Evolutionary conservation across 2,329 filamentous ascomycete genomes (phyloP).

Genomic region (Microascus cirrosus): DNA sequence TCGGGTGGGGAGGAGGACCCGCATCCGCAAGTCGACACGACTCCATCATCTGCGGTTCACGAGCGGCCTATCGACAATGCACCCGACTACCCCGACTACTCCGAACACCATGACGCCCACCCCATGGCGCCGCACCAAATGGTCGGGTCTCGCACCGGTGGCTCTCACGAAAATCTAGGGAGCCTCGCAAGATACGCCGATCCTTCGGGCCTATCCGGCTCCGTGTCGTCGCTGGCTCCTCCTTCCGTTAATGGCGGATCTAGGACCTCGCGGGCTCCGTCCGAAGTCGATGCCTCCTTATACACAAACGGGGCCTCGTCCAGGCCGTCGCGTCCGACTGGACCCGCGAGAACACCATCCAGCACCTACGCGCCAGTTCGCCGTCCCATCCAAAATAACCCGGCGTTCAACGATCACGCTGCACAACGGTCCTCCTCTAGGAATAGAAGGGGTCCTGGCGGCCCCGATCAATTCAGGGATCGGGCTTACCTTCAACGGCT

Average conservation of each 20-base stretch:
- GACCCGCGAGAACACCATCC: slow-evolving; percentile 62
- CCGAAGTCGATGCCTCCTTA: neutral
- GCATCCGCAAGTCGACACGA: slow-evolving; percentile 28
- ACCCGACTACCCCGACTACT: slow-evolving; percentile 27
- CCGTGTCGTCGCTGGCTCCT: slow-evolving; percentile 21
- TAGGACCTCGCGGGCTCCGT: neutral
- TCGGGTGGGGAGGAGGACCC: slow-evolving; percentile 35
- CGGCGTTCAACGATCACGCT: slow-evolving; percentile 9
- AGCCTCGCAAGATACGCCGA: slow-evolving; percentile 4
- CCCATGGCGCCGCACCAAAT: neutral
- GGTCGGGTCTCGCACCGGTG: neutral
- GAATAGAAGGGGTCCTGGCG: slow-evolving; percentile 32
- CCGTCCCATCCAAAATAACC: neutral
- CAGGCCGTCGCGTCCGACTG: slow-evolving; percentile 41
- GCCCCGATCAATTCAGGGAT: slow-evolving; percentile 53
- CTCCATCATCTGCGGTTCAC: slow-evolving; percentile 16
- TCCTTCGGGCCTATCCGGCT: slow-evolving; percentile 12
- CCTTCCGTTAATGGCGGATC: neutral
- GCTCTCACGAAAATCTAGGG: slow-evolving; percentile 1
- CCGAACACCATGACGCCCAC: neutral
- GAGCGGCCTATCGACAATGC: slow-evolving; percentile 19
- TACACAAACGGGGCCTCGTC: slow-evolving; percentile 2
- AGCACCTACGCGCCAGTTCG: slow-evolving; percentile 59
- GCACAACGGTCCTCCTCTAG: slow-evolving; percentile 35
- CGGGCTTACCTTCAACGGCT: slow-evolving; percentile 73